Evolutionary conservation across 495 filamentous ascomycete genomes (phyloP), one percentile per base, ranked within the genome.

Genomic region (Mytilinidion resinicola): DNA sequence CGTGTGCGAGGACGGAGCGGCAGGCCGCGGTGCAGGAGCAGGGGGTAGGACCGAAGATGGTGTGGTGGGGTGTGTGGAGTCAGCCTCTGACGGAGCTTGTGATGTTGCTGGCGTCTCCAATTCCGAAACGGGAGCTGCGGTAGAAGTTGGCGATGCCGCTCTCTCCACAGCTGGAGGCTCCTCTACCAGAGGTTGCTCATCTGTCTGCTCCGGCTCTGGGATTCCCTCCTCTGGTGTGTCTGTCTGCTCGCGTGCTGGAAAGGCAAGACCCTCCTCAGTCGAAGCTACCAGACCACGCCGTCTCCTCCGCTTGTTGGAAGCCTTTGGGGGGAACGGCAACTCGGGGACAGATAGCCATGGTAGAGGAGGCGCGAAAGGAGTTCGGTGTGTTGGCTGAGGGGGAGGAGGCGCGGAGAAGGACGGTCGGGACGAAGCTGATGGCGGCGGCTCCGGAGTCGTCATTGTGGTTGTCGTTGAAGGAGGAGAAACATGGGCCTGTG

Each of bases 261-360:
- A 74, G 33, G 82, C 77, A 15, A 83, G 71, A 1, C 72, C 61
- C 19, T 70, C 61, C 11, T 66, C 59, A 12, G 69, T 70, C 6
- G 69, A 62, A 14, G 71, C 67, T 34, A 80, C 64, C 7, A 61
- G 62, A 35, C 74, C 74, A 41, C 61, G 64, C 61, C 69, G 74
- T 52, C 78, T 70, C 51, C 73, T 75, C 65, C 70, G 72, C 54
- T 70, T 68, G 25, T 72, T 66, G 33, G 69, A 71, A 42, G 69
- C 68, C 65, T 75, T 66, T 2, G 74, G 68, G 25, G 91, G 89
- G 67, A 93, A 95, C 4, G 80, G 69, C 14, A 71, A 62, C 20
- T 86, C 83, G 3, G 85, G 82, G 35, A 78, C 76, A 25, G 90
- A 95, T n/a, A 85, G 76, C 90, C 90, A 95, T 10, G 91, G 91